A percentile compares a stretch with the other conserved stretches of the same genome.
These are phyloP conservation scores for Diddensiella caesifluorescens DNA, from an alignment of 805 yeast species.

Conservation along the genomic window DNA sequence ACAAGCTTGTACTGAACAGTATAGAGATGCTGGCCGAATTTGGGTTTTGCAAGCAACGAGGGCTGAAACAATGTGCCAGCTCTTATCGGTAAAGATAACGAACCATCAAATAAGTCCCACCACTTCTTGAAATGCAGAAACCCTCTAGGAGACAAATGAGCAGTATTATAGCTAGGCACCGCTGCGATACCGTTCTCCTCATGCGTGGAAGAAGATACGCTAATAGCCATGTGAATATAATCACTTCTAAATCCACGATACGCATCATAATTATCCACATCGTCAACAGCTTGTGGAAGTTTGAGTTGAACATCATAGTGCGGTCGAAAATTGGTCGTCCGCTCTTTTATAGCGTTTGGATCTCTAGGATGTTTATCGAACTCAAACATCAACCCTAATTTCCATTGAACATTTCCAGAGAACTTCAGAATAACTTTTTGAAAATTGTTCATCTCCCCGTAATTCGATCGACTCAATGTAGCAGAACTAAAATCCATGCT, in stretches of 20 bases:
- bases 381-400: conserved; percentile 68
- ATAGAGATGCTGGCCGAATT: conserved; percentile 67
- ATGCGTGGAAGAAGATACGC: conserved; percentile 30
- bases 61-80: conserved; percentile 59
- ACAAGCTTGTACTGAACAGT: conserved; percentile 77
- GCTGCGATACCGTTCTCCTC: not conserved
- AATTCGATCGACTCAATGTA: conserved; percentile 19
- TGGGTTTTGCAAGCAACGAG: conserved; percentile 30
- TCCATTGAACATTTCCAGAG: conserved; percentile 70
- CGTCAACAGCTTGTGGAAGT: conserved; percentile 48
- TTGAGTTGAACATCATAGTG: conserved; percentile 61
- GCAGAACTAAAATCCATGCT: conserved; percentile 32
- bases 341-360: conserved; percentile 23
- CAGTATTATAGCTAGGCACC: conserved; percentile 48
- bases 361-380: conserved; percentile 39
- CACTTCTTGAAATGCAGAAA: conserved; percentile 67
- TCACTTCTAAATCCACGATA: conserved; percentile 76
- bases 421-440: conserved; percentile 55
- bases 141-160: conserved; percentile 69
- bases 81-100: conserved; percentile 71
- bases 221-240: conserved; percentile 66
- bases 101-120: conserved; percentile 84
- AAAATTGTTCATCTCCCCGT: conserved; percentile 23
- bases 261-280: conserved; percentile 61
- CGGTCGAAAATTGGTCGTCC: conserved; percentile 47